Conservation (phyloP, 805 yeast species). For the Ogataea nitratoaversa region DNA sequence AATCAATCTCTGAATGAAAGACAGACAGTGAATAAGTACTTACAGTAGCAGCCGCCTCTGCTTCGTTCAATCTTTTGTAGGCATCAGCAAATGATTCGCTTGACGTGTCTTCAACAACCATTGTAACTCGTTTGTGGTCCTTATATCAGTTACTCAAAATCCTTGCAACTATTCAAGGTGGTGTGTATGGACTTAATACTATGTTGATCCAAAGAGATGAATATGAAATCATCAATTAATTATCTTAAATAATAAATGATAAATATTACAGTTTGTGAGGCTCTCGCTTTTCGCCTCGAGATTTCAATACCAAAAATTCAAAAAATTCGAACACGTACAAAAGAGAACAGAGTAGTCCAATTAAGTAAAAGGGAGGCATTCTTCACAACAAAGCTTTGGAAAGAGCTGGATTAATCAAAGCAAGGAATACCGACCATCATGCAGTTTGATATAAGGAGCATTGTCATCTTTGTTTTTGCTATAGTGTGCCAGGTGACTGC, state of each 20-base stretch:
- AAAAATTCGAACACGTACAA: background rate
- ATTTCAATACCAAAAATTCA: background rate
- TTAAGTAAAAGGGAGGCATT: too few relatives aligned
- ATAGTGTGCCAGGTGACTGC: slow-evolving; percentile 6
- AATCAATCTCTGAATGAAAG: background rate
- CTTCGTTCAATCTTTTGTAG: slow-evolving; percentile 58
- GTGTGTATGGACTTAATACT: too few relatives aligned
- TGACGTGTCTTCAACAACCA: slow-evolving; percentile 8
- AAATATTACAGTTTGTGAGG: too few relatives aligned
- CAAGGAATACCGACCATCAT: slow-evolving; percentile 3
- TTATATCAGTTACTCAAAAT: too few relatives aligned
- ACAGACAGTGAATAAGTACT: slow-evolving; percentile 14
- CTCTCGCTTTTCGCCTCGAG: background rate
- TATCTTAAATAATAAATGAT: too few relatives aligned
- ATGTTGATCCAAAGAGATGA: too few relatives aligned
- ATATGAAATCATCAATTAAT: too few relatives aligned
- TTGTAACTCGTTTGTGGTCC: background rate
- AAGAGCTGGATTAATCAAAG: too few relatives aligned
- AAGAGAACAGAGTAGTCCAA: too few relatives aligned
- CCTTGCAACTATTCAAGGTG: too few relatives aligned
- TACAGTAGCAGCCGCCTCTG: slow-evolving; percentile 58
- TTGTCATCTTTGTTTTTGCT: slow-evolving; percentile 6
- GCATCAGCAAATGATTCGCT: slow-evolving; percentile 47
- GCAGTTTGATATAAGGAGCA: slow-evolving; percentile 8
- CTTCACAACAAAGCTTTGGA: too few relatives aligned